phyloP scores from a whole-genome alignment of 140 eudicot genomes.

The Oenanthe javanica region DNA sequence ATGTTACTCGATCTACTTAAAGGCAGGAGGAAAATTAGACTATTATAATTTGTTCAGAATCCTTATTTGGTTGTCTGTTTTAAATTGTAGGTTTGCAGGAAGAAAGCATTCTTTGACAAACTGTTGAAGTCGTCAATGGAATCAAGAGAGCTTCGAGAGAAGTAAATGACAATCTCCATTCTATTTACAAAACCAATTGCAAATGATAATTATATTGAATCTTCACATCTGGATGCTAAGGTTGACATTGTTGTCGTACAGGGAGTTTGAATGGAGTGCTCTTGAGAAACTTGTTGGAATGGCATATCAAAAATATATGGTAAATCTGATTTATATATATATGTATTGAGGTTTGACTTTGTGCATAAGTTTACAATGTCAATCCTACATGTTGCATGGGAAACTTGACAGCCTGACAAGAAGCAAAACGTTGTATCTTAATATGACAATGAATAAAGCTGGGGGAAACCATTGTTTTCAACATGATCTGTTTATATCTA shows the following conservation, averaged over 20 bases:
- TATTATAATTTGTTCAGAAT: background rate
- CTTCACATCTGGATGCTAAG: constrained; percentile 20
- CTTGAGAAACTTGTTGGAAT: constrained; percentile 64
- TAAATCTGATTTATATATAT: constrained; percentile 20
- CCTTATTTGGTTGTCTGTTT: constrained; percentile 22
- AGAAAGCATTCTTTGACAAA: constrained; percentile 39
- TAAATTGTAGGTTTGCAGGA: constrained; percentile 54
- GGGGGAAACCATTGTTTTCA: background rate
- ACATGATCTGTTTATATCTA: background rate
- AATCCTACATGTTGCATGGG: background rate
- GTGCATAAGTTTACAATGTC: background rate
- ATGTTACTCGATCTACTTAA: background rate
- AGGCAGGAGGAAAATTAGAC: background rate
- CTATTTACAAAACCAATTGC: background rate
- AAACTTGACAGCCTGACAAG: background rate
- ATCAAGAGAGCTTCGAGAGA: constrained; percentile 66
- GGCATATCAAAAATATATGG: constrained; percentile 88
- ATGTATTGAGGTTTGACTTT: background rate
- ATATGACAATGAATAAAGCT: background rate
- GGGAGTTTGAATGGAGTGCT: constrained; percentile 68
- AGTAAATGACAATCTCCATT: constrained; percentile 31
- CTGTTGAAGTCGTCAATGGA: constrained; percentile 44
- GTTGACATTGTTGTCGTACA: constrained; percentile 22
- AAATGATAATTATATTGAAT: background rate
- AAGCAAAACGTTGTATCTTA: background rate